Percentiles rank a stretch among this genome's conserved stretches.
Evolutionary conservation across 257 asterid species (phyloP).

Genomic region (Solanum etuberosum): DNA sequence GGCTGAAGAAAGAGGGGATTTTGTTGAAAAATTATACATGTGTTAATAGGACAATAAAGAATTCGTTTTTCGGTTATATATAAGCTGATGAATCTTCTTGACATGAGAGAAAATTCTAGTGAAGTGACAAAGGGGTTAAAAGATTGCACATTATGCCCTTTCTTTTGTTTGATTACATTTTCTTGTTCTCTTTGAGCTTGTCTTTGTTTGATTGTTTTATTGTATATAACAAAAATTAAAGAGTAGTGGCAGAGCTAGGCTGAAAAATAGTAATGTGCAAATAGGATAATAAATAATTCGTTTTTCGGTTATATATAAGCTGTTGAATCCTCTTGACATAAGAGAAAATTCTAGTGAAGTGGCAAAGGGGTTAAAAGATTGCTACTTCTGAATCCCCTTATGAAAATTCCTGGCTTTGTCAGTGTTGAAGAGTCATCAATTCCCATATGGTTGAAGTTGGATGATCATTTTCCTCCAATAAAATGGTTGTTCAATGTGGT

Average conservation of each 20-base stretch:
- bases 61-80: not conserved
- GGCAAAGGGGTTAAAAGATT: not conserved
- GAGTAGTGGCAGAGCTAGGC: not conserved
- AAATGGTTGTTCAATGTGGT: not conserved
- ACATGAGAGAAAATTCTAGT: not conserved
- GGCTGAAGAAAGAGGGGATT: not conserved
- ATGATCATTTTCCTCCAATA: not conserved
- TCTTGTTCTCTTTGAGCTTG: not conserved
- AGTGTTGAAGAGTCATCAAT: not conserved
- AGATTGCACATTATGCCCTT: not conserved
- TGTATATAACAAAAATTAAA: not conserved
- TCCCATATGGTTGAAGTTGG: not conserved
- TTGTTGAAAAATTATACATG: not conserved
- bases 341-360: not conserved
- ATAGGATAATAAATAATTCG: not conserved
- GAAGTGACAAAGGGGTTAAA: not conserved
- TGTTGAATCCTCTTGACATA: not conserved
- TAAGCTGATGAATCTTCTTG: not conserved
- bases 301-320: not conserved
- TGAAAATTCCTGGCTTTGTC: not conserved
- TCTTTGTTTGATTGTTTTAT: not conserved
- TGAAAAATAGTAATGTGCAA: not conserved
- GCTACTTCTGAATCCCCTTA: not conserved
- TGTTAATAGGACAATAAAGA: not conserved
- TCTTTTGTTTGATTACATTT: not conserved